A percentile compares a stretch with the other conserved stretches of the same genome.
Evolutionary conservation across 2,329 filamentous ascomycete genomes (phyloP).

Genomic region (Zymoseptoria pseudotritici): DNA sequence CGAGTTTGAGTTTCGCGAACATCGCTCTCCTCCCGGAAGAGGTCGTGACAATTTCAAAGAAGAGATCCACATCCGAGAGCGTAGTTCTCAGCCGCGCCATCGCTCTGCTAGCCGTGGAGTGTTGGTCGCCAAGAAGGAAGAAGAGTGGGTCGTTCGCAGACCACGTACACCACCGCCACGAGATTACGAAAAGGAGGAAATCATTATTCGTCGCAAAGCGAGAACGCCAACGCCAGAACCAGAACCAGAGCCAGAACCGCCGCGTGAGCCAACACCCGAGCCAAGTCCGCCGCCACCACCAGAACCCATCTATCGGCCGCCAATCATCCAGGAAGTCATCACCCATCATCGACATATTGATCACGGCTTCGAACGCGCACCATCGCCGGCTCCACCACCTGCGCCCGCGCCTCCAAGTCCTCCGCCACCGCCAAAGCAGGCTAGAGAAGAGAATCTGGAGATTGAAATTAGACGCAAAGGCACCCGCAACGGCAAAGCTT

Average conservation of each 20-base stretch:
- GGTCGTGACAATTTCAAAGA: constrained; percentile 16
- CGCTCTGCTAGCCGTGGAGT: constrained; percentile 27
- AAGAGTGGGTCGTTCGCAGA: constrained; percentile 32
- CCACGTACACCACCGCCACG: constrained; percentile 28
- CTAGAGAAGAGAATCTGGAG: constrained; percentile 45
- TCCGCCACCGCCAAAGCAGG: constrained; percentile 25
- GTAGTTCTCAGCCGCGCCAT: constrained; percentile 21
- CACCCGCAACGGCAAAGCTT: constrained; percentile 40
- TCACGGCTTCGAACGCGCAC: constrained; percentile 53
- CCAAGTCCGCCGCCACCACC: constrained; percentile 45
- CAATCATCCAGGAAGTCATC: constrained; percentile 80
- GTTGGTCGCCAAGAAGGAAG: constrained; percentile 29
- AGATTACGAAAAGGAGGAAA: constrained; percentile 33
- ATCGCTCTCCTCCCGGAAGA: constrained; percentile 19
- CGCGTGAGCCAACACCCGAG: constrained; percentile 46
- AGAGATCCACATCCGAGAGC: constrained; percentile 34
- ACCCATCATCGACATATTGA: constrained; percentile 83
- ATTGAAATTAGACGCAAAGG: constrained; percentile 48
- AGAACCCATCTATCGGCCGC: constrained; percentile 63
- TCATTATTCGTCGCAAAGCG: constrained; percentile 43
- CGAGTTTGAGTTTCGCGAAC: constrained; percentile 32
- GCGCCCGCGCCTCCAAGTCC: constrained; percentile 41
- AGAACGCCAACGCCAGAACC: constrained; percentile 25
- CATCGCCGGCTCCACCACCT: constrained; percentile 38
- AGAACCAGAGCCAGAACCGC: constrained; percentile 29